phyloP scores from a whole-genome alignment of 2,329 filamentous ascomycete genomes.

The Exutisphaerella laricina region DNA sequence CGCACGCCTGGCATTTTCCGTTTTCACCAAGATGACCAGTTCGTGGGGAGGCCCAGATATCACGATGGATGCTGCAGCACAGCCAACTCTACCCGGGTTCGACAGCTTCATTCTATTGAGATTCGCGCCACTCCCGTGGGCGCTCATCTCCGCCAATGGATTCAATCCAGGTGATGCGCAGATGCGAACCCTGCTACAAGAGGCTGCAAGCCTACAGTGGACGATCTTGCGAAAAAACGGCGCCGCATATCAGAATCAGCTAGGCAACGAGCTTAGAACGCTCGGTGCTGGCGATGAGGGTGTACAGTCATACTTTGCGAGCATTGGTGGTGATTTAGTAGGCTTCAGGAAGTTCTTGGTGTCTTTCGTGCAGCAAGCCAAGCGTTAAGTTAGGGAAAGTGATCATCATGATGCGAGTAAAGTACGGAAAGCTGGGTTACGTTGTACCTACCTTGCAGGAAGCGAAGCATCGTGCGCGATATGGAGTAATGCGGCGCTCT shows the following conservation, averaged over 20 bases:
- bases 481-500: neutral
- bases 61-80: slow-evolving; percentile 43
- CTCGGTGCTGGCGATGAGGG: slow-evolving; percentile 61
- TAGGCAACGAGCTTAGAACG: slow-evolving; percentile 59
- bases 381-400: slow-evolving; percentile 8
- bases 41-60: slow-evolving; percentile 87
- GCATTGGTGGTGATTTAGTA: slow-evolving; percentile 42
- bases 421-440: neutral
- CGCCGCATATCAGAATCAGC: slow-evolving; percentile 65
- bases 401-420: neutral
- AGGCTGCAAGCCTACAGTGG: slow-evolving; percentile 83
- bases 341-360: slow-evolving; percentile 44
- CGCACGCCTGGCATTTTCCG: slow-evolving; percentile 70
- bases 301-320: slow-evolving; percentile 60
- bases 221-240: slow-evolving; percentile 88
- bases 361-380: slow-evolving; percentile 37
- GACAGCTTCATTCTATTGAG: slow-evolving; percentile 83
- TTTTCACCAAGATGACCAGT: slow-evolving; percentile 74
- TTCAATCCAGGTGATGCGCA: slow-evolving; percentile 87
- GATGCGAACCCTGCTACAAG: slow-evolving; percentile 77
- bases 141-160: slow-evolving; percentile 68
- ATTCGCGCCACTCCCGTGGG: slow-evolving; percentile 88
- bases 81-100: slow-evolving; percentile 69
- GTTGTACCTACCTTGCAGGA: neutral
- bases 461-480: neutral